Conservation (phyloP, 2,329 filamentous ascomycete genomes). For the Amesomyces nigricolor region DNA sequence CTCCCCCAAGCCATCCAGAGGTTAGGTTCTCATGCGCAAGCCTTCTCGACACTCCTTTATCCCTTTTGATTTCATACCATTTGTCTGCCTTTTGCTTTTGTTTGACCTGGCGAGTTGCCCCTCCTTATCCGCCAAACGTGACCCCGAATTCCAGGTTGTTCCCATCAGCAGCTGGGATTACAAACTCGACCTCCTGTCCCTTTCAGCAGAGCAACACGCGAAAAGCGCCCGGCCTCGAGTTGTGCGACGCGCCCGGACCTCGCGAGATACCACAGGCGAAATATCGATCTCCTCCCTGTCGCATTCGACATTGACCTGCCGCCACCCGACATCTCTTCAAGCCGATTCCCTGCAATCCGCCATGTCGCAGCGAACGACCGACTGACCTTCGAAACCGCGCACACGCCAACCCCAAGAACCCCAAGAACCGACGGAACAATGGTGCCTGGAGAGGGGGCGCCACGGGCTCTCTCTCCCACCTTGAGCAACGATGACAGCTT, state of each 20-base stretch:
- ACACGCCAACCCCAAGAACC: slow-evolving; percentile 1
- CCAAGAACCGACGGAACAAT: slow-evolving; percentile 14
- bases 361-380: slow-evolving; percentile 9
- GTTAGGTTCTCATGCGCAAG: neutral
- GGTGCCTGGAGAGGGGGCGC: slow-evolving; percentile 30
- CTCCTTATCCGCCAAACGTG: neutral
- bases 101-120: slow-evolving; percentile 1
- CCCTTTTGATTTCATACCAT: neutral
- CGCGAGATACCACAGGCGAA: neutral
- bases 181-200: neutral
- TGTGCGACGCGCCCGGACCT: slow-evolving; percentile 22
- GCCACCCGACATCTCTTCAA: neutral
- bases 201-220: slow-evolving; percentile 1
- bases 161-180: neutral
- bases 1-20: neutral
- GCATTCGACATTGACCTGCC: neutral
- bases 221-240: neutral
- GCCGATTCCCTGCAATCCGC: neutral
- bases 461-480: slow-evolving; percentile 34
- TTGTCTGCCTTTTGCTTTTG: neutral
- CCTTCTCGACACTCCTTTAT: slow-evolving; percentile 14
- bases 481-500: slow-evolving; percentile 35
- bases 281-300: neutral
- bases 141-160: neutral
- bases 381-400: slow-evolving; percentile 8